Percentiles rank a stretch among this genome's conserved stretches.
These are phyloP conservation scores for Backusella parvicylindrica DNA, from an alignment of 192 early-diverging fungal species.

Conservation along the genomic window DNA sequence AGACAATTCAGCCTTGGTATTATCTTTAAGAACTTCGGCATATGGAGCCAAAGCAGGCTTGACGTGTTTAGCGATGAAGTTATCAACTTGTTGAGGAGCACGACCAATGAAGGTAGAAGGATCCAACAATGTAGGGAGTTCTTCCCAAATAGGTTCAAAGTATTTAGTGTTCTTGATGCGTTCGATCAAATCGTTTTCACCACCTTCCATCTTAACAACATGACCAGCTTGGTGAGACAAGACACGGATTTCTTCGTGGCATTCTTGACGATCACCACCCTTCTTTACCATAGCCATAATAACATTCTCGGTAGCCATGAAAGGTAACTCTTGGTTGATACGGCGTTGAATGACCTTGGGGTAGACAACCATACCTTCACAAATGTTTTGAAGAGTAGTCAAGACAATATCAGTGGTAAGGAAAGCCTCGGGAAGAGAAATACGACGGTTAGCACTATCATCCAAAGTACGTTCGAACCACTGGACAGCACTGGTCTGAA, in stretches of 20 bases:
- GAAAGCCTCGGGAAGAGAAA: slow-evolving; percentile 95
- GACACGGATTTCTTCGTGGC: slow-evolving; percentile 97
- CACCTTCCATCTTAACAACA: slow-evolving; percentile 88
- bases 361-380: slow-evolving; percentile 96
- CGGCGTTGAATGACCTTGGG: slow-evolving; percentile 89
- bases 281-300: slow-evolving; percentile 99
- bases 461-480: slow-evolving; percentile 98
- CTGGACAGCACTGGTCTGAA: slow-evolving; percentile 89
- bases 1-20: slow-evolving; percentile 64
- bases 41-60: slow-evolving; percentile 79
- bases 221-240: slow-evolving; percentile 89
- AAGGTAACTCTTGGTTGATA: slow-evolving; percentile 93
- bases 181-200: slow-evolving; percentile 94
- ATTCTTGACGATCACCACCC: slow-evolving; percentile 92
- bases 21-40: slow-evolving; percentile 53
- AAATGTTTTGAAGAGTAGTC: slow-evolving; percentile 93
- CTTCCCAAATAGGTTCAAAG: slow-evolving; percentile 82
- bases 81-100: slow-evolving; percentile 90
- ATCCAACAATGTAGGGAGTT: slow-evolving; percentile 72
- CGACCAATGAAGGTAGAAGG: slow-evolving; percentile 92
- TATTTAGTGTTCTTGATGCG: slow-evolving; percentile 77
- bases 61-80: slow-evolving; percentile 81
- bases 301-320: slow-evolving; percentile 99
- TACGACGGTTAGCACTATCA: slow-evolving; percentile 94
- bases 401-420: slow-evolving; percentile 96